Conservation (phyloP, 176 grass and related monocot species). For the Hordeum vulgare region MorexV3_pseudomolecules_assembly NC_058518.1:506776449-506776948, state of each 20-base stretch:
- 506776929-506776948: constrained; percentile 69
- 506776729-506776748: neutral
- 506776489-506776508: constrained; percentile 44
- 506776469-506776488: constrained; percentile 49
- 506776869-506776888: constrained; percentile 92
- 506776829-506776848: constrained; percentile 60
- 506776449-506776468: constrained; percentile 59
- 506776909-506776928: constrained; percentile 49
- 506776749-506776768: neutral
- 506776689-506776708: neutral
- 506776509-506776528: neutral
- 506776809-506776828: neutral
- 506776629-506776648: neutral
- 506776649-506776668: neutral
- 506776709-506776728: neutral
- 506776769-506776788: neutral
- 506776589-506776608: neutral
- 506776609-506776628: neutral
- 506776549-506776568: neutral
- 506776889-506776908: constrained; percentile 60
- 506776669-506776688: neutral
- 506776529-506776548: neutral
- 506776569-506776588: constrained; percentile 5
- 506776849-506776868: constrained; percentile 87
- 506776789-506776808: neutral